These are phyloP conservation scores for Aleurites moluccanus DNA, from an alignment of 441 rosid genomes.

Conservation along the genomic window DNA sequence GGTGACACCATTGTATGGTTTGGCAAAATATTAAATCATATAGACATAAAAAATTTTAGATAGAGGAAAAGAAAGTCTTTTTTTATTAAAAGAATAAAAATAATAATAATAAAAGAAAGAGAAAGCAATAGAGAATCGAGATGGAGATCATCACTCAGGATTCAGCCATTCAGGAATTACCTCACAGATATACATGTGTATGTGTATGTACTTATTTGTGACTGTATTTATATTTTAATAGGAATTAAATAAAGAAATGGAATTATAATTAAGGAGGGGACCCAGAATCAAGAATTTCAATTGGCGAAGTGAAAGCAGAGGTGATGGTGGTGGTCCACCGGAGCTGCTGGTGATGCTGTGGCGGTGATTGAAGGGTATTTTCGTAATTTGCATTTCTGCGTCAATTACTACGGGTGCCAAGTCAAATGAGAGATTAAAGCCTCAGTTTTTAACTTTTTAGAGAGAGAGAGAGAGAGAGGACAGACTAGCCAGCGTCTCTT, in stretches of 20 bases:
- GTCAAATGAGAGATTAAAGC: not conserved
- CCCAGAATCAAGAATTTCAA: not conserved
- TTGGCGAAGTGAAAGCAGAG: not conserved
- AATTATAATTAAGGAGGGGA: not conserved
- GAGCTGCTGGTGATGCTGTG: too few relatives aligned
- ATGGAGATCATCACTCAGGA: slow-evolving; percentile 10
- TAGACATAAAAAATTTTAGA: not conserved
- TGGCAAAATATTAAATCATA: not conserved
- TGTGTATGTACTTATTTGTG: not conserved
- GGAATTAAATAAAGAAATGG: too few relatives aligned
- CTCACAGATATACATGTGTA: slow-evolving; percentile 3
- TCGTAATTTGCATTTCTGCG: not conserved
- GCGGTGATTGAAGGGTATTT: not conserved
- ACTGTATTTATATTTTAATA: not conserved
- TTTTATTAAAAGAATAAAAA: not conserved
- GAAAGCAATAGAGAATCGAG: slow-evolving; percentile 14
- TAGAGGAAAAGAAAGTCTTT: not conserved
- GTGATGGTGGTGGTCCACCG: not conserved
- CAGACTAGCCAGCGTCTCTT: too few relatives aligned
- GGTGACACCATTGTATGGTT: slow-evolving; percentile 14
- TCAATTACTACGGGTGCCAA: not conserved
- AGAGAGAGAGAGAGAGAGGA: not conserved
- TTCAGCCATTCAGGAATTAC: not conserved
- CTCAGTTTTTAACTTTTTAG: too few relatives aligned
- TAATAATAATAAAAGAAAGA: not conserved